Conservation (phyloP, 495 filamentous ascomycete species). For the Tuber indicum region DNA sequence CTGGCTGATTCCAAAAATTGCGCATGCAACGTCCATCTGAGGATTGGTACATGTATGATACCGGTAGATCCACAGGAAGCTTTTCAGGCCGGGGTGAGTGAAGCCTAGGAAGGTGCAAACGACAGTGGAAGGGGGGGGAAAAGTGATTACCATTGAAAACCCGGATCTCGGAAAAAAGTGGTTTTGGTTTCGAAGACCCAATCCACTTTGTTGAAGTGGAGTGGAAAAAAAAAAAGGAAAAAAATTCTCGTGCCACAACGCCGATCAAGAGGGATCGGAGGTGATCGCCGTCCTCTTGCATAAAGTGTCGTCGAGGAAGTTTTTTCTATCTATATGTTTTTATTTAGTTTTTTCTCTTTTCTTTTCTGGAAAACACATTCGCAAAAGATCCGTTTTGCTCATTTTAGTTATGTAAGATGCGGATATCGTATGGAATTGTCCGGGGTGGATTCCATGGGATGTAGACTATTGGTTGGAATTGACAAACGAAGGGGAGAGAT, state of each 20-base stretch:
- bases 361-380: not conserved
- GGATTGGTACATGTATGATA: not conserved
- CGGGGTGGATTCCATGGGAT: not conserved
- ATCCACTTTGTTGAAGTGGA: not conserved
- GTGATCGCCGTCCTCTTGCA: not conserved
- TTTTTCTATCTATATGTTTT: not conserved
- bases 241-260: not conserved
- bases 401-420: not conserved
- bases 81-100: not conserved
- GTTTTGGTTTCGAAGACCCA: constrained; percentile 15
- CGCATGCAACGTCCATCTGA: not conserved
- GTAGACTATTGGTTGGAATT: not conserved
- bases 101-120: not conserved
- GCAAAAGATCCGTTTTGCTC: not conserved
- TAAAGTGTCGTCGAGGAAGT: not conserved
- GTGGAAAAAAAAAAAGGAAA: not conserved
- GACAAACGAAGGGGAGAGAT: not conserved
- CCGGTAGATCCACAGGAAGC: not conserved
- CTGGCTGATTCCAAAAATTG: not conserved
- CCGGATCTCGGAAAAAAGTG: constrained; percentile 7
- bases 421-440: not conserved
- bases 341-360: not conserved
- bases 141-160: constrained; percentile 12
- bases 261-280: not conserved
- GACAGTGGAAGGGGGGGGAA: not conserved